Conservation (phyloP, 495 filamentous ascomycete species). For the Penicillium chermesinum region DNA sequence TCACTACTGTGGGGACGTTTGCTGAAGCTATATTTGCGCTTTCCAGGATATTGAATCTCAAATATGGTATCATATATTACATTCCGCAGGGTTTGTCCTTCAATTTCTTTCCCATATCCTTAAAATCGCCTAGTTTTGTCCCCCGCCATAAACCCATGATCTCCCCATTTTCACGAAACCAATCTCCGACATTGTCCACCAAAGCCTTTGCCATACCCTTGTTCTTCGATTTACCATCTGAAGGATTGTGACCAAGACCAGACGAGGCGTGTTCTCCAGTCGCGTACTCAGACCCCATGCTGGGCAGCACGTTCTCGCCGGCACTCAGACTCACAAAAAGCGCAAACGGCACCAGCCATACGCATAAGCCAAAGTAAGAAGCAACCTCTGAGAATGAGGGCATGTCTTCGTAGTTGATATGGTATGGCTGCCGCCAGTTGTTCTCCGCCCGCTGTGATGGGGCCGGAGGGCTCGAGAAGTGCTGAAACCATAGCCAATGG, state of each 20-base stretch:
- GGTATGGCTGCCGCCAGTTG: constrained; percentile 53
- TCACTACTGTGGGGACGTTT: background rate
- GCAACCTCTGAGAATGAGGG: constrained; percentile 93
- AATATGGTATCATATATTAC: background rate
- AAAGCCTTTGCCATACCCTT: constrained; percentile 88
- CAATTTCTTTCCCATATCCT: background rate
- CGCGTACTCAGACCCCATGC: constrained; percentile 66
- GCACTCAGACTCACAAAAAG: constrained; percentile 91
- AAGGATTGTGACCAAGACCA: constrained; percentile 28
- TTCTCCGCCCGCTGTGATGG: constrained; percentile 21
- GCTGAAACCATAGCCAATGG: constrained; percentile 93
- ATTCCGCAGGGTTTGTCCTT: background rate
- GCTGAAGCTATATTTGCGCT: background rate
- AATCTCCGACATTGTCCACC: constrained; percentile 70
- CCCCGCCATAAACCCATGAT: constrained; percentile 65
- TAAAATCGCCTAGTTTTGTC: constrained; percentile 45
- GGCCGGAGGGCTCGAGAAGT: constrained; percentile 64
- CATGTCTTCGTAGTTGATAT: constrained; percentile 49
- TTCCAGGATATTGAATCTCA: background rate
- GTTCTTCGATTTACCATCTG: constrained; percentile 51
- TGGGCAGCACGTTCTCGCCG: constrained; percentile 89
- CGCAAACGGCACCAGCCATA: constrained; percentile 94
- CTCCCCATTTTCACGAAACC: constrained; percentile 66
- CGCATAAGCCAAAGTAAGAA: constrained; percentile 91
- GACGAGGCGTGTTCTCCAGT: constrained; percentile 50